Base-by-base conservation (phyloP, 1,284 basidiomycete genomes). In the Ganoderma lingzhi region DNA sequence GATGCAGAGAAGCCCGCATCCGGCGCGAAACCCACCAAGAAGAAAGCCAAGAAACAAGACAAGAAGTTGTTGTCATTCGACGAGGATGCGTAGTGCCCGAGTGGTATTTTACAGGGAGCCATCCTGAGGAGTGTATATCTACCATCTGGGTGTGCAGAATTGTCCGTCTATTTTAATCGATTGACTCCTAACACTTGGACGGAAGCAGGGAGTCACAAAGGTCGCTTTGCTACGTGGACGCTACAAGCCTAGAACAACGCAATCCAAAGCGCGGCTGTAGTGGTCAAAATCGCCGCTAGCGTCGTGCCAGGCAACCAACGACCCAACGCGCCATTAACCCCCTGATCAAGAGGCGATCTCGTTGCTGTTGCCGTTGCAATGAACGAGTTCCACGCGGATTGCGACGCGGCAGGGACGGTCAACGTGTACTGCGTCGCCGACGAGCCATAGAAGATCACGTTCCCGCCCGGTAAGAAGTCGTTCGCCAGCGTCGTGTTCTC, bases 1-100 rank as follows among this genome's bases (percentile, higher is more conserved):
- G 78, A 78, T 17, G 73, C 76, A 12, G 63, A 71, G 53, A 72
- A 73, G 44, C 69, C 70, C 23, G 68, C 65, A 58, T 74, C 74
- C 61, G 68, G 68, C 63, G 74, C 68, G 15, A 83, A 82, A 71
- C 71, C 64, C 2, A 73, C 77, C 62, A 87, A 82, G 75, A 85
- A 87, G 81, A 87, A 85, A 73, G 70, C 80, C 0, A 86, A 86
- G 76, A 85, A 84, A 69, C 78, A 80, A 67, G 84, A 82, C 72
- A 90, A 88, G 77, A 82, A 83, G 37, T 73, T 89, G 37, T 79
- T 91, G 19, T 91, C 90, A 0, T 91, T 91, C 70, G 87, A 83
- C 41, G 88, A 88, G 70, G 87, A 73, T 9, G 73, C 74, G 2
- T 73, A 42, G 48, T 45, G 32, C 14, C n/a, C 3, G 4, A 35